phyloP scores from a whole-genome alignment of 2,329 filamentous ascomycete species.

The Sporothrix brasiliensis region DNA sequence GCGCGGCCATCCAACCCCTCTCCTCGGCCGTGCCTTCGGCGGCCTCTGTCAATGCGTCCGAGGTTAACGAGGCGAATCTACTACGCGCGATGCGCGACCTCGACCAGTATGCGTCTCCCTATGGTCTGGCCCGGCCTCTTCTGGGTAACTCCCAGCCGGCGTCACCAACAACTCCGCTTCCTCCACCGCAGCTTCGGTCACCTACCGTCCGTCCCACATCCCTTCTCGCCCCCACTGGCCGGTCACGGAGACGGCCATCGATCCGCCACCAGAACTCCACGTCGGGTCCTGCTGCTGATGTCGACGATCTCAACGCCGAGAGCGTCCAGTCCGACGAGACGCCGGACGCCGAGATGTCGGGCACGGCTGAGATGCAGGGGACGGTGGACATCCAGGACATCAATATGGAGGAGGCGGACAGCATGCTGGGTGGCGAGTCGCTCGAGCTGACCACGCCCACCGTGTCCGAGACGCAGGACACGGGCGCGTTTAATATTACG shows the following conservation, averaged over 20 bases:
- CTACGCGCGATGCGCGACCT: slow-evolving; percentile 77
- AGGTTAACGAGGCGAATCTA: slow-evolving; percentile 64
- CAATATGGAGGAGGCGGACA: slow-evolving; percentile 75
- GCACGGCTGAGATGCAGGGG: slow-evolving; percentile 83
- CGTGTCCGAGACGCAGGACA: slow-evolving; percentile 81
- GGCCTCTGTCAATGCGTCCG: slow-evolving; percentile 54
- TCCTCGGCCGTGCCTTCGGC: slow-evolving; percentile 64
- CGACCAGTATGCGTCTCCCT: slow-evolving; percentile 81
- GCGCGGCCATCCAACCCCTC: slow-evolving; percentile 65
- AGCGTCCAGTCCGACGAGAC: slow-evolving; percentile 79
- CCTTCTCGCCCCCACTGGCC: slow-evolving; percentile 55
- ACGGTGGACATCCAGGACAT: slow-evolving; percentile 85
- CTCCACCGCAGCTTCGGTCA: slow-evolving; percentile 64
- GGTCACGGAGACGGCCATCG: slow-evolving; percentile 72
- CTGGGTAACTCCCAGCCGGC: slow-evolving; percentile 85
- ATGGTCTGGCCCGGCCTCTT: slow-evolving; percentile 63
- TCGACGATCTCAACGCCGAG: slow-evolving; percentile 83
- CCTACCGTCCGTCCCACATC: slow-evolving; percentile 59
- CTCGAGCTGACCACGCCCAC: slow-evolving; percentile 76
- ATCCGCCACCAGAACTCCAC: slow-evolving; percentile 90
- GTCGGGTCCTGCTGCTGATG: slow-evolving; percentile 59
- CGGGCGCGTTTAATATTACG: slow-evolving; percentile 91
- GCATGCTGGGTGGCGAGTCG: slow-evolving; percentile 73
- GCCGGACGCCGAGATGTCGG: slow-evolving; percentile 75
- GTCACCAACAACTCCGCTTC: slow-evolving; percentile 82